Evolutionary conservation across 371 early-diverging fungal species (phyloP).

Genomic region (Capillidium heterosporum): DNA sequence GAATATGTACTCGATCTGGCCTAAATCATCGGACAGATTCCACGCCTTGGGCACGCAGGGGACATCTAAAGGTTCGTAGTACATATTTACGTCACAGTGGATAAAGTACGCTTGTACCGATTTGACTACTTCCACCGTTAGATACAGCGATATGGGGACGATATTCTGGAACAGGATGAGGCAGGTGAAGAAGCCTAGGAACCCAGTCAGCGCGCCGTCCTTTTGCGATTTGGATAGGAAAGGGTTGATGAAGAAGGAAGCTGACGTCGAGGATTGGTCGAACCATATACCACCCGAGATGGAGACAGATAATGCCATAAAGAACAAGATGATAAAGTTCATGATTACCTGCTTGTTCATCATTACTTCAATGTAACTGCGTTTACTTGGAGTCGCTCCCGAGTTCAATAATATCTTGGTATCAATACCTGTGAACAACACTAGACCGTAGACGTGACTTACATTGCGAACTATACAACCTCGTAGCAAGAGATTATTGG

Average conservation of each 20-base stretch:
- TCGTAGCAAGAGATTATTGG: constrained; percentile 69
- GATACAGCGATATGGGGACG: constrained; percentile 92
- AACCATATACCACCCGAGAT: not conserved
- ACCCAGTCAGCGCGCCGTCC: not conserved
- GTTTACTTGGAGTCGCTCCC: constrained; percentile 68
- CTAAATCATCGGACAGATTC: constrained; percentile 85
- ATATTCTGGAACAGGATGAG: constrained; percentile 88
- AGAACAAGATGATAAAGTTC: not conserved
- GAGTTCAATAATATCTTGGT: constrained; percentile 84
- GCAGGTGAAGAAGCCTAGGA: constrained; percentile 38
- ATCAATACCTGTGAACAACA: constrained; percentile 76
- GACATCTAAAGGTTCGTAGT: constrained; percentile 49
- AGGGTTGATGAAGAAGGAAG: not conserved
- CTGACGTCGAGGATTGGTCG: not conserved
- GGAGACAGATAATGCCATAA: not conserved
- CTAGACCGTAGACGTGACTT: constrained; percentile 65
- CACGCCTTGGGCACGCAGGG: constrained; percentile 64
- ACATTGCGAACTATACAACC: constrained; percentile 84
- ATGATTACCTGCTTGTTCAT: constrained; percentile 60
- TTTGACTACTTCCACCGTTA: constrained; percentile 84
- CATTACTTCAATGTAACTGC: constrained; percentile 71
- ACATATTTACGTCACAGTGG: constrained; percentile 44
- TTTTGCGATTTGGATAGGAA: not conserved
- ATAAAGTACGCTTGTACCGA: constrained; percentile 55
- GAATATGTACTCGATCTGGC: constrained; percentile 71